A percentile compares a stretch with the other conserved stretches of the same genome.
Conservation (phyloP, 345 rosid genomes). For the Noccaea caerulescens region DNA sequence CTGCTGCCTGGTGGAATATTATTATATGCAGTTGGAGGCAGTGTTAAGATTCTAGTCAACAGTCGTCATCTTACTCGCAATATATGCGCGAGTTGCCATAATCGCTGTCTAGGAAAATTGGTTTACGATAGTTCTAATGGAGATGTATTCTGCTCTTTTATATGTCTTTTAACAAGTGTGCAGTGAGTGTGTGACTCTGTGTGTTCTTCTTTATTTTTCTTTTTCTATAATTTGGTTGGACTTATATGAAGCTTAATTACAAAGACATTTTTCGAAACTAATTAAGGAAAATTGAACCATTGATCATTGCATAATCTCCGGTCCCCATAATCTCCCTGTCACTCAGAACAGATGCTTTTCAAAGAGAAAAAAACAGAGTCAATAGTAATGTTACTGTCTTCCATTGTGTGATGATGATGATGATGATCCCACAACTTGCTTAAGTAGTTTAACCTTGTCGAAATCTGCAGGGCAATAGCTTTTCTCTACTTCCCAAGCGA, state of each 20-base stretch:
- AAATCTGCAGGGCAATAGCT: constrained; percentile 56
- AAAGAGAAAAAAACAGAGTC: constrained; percentile 1
- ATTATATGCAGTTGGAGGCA: too few relatives aligned
- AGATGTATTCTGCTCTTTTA: too few relatives aligned
- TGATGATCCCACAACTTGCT: constrained; percentile 48
- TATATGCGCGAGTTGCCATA: neutral
- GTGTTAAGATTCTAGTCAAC: neutral
- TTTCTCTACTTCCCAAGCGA: constrained; percentile 95
- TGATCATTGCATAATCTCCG: too few relatives aligned
- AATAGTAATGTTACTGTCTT: constrained; percentile 2
- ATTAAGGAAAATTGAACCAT: too few relatives aligned
- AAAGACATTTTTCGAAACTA: too few relatives aligned
- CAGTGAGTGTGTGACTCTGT: too few relatives aligned
- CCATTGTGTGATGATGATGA: constrained; percentile 11
- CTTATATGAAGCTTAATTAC: too few relatives aligned
- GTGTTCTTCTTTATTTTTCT: too few relatives aligned
- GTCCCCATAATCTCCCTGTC: too few relatives aligned
- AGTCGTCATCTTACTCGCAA: constrained; percentile 1
- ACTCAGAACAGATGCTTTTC: neutral
- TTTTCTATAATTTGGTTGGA: too few relatives aligned
- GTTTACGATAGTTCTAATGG: neutral
- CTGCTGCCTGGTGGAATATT: neutral
- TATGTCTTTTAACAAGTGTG: too few relatives aligned
- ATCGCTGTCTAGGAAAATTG: neutral
- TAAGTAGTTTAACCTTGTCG: constrained; percentile 68